phyloP scores from a whole-genome alignment of 257 asterid species.

The Solanum etuberosum region DNA sequence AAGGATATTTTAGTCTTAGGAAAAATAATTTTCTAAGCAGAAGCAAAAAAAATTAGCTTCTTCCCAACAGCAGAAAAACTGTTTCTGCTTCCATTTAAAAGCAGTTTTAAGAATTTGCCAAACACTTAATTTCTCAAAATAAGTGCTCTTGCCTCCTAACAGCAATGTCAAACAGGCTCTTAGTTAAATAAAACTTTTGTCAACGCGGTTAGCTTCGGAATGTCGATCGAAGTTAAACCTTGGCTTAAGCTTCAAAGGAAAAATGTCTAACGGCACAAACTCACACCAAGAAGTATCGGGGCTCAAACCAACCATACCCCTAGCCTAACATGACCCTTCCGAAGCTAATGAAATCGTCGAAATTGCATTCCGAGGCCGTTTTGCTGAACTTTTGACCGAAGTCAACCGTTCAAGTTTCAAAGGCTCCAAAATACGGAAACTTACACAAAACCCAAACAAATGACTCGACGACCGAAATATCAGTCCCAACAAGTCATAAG shows the following conservation, averaged over 20 bases:
- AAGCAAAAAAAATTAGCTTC: no score
- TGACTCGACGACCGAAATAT: background rate
- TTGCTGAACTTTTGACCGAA: no score
- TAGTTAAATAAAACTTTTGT: background rate
- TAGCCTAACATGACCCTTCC: background rate
- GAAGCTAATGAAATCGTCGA: background rate
- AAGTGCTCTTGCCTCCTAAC: no score
- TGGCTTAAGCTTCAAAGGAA: background rate
- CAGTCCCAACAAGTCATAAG: background rate
- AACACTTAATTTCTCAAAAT: no score
- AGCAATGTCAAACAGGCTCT: no score
- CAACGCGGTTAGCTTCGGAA: background rate
- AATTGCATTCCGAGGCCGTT: background rate
- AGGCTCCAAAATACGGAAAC: background rate
- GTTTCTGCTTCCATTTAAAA: no score
- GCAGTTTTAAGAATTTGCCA: no score
- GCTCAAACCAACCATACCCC: background rate
- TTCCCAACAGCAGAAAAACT: no score
- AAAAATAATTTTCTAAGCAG: no score
- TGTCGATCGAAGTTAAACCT: background rate
- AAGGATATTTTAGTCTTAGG: no score
- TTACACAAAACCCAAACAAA: background rate
- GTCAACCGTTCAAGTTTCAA: background rate
- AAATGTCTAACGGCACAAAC: no score
- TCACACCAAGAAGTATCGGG: background rate